phyloP scores from a whole-genome alignment of 2,329 filamentous ascomycete genomes.

The Dothideomycetes sp. region DNA sequence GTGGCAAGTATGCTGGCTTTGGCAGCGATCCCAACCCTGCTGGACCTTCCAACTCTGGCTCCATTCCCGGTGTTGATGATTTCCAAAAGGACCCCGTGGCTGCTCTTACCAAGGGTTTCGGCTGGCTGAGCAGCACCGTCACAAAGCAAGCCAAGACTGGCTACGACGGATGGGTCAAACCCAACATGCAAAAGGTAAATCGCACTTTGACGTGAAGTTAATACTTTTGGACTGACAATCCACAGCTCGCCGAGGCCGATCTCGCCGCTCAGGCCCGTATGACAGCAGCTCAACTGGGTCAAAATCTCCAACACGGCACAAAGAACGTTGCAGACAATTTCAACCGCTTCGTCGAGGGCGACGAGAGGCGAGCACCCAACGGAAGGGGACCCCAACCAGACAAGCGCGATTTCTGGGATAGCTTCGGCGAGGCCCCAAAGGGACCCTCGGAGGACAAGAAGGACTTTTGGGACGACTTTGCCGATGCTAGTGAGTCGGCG shows the following conservation, averaged over 20 bases:
- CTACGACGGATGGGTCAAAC: conserved; percentile 86
- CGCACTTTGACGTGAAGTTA: too few species aligned
- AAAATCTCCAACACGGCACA: conserved; percentile 56
- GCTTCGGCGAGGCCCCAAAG: conserved; percentile 61
- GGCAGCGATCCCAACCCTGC: conserved; percentile 61
- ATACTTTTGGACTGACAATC: too few species aligned
- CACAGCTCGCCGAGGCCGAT: conserved; percentile 62
- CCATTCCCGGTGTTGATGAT: conserved; percentile 67
- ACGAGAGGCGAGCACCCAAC: conserved; percentile 33
- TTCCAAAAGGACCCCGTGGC: conserved; percentile 85
- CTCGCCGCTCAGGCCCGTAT: conserved; percentile 50
- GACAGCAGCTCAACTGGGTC: conserved; percentile 45
- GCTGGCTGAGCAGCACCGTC: conserved; percentile 84
- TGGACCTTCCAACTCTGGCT: conserved; percentile 30
- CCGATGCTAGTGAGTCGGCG: conserved; percentile 26
- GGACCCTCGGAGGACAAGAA: conserved; percentile 43
- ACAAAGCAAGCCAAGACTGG: conserved; percentile 84
- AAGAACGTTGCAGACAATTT: conserved; percentile 70
- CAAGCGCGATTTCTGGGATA: conserved; percentile 85
- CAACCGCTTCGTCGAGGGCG: conserved; percentile 79
- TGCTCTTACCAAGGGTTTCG: conserved; percentile 83
- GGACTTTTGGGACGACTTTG: conserved; percentile 43
- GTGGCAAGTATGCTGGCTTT: conserved; percentile 87
- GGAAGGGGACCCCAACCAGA: conserved; percentile 49
- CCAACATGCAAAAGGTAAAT: conserved; percentile 68